Evolutionary conservation across 768 basidiomycete species (phyloP).

Genomic region (Omphalotus guepiniiformis): DNA sequence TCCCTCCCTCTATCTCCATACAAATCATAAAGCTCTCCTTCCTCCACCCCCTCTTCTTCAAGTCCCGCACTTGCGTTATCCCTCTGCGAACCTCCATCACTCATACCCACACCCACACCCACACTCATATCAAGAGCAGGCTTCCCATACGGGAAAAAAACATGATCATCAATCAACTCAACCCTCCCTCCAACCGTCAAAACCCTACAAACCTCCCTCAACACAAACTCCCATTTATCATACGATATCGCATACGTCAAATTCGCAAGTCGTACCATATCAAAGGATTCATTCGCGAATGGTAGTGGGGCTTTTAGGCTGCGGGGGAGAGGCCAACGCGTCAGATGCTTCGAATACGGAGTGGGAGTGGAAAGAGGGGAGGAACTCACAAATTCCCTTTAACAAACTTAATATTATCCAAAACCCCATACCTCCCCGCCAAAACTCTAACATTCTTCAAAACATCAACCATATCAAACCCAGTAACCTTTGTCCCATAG

Average conservation of each 20-base stretch:
- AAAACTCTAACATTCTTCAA: constrained; percentile 14
- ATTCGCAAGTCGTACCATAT: constrained; percentile 51
- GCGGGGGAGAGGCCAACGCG: neutral
- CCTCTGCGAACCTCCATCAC: constrained; percentile 11
- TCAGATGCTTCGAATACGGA: neutral
- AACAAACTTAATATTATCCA: constrained; percentile 19
- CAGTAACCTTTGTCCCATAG: constrained; percentile 35
- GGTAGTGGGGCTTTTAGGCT: constrained; percentile 42
- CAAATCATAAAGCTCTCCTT: constrained; percentile 14
- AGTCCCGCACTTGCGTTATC: constrained; percentile 12
- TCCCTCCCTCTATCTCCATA: constrained; percentile 13
- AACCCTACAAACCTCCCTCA: constrained; percentile 43
- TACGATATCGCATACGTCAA: constrained; percentile 39
- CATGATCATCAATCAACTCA: constrained; percentile 50
- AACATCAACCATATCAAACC: constrained; percentile 21
- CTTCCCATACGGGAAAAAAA: constrained; percentile 39
- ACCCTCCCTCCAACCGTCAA: constrained; percentile 43
- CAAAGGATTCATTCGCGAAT: constrained; percentile 44
- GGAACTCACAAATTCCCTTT: constrained; percentile 19
- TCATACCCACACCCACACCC: constrained; percentile 1
- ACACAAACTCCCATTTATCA: constrained; percentile 40
- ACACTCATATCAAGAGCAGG: constrained; percentile 5
- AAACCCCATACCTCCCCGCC: constrained; percentile 15
- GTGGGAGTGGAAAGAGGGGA: neutral
- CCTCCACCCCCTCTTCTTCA: constrained; percentile 3